Conservation (phyloP, 2,329 filamentous ascomycete species). For the Elsinoe fawcettii region DNA sequence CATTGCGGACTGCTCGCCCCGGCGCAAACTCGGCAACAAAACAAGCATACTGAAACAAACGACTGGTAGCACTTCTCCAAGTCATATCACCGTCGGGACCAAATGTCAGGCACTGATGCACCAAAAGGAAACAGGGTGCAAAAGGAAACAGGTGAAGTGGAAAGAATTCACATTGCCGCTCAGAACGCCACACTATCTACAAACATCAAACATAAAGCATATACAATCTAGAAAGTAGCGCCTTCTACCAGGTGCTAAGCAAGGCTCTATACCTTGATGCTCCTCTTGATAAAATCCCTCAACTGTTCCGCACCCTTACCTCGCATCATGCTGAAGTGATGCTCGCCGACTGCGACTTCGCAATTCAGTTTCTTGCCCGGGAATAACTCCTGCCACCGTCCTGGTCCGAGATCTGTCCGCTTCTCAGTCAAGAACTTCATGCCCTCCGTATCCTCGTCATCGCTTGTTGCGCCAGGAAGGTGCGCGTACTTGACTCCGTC, state of each 20-base stretch:
- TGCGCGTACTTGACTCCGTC: slow-evolving; percentile 28
- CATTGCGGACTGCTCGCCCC: no score
- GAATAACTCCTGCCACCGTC: slow-evolving; percentile 42
- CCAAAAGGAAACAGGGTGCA: no score
- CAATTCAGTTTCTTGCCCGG: slow-evolving; percentile 31
- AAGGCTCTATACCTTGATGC: background rate
- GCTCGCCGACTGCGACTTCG: slow-evolving; percentile 28
- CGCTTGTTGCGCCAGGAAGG: slow-evolving; percentile 31
- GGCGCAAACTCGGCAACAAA: no score
- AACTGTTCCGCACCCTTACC: slow-evolving; percentile 18
- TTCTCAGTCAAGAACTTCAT: slow-evolving; percentile 45
- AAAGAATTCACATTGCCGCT: background rate
- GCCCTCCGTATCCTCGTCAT: slow-evolving; percentile 38
- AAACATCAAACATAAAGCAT: slow-evolving; percentile 6
- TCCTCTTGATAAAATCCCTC: slow-evolving; percentile 21
- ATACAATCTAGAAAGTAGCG: slow-evolving; percentile 6
- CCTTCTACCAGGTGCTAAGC: background rate
- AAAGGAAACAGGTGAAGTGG: background rate
- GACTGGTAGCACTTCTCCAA: no score
- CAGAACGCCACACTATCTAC: slow-evolving; percentile 10
- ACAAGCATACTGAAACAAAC: no score
- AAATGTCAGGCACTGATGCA: no score
- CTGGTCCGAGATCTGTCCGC: slow-evolving; percentile 40
- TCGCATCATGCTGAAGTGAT: slow-evolving; percentile 37
- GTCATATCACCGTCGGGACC: no score